These are phyloP conservation scores for Pharus latifolius DNA, from an alignment of 176 grass and related monocot genomes.

Conservation along the genomic window DNA sequence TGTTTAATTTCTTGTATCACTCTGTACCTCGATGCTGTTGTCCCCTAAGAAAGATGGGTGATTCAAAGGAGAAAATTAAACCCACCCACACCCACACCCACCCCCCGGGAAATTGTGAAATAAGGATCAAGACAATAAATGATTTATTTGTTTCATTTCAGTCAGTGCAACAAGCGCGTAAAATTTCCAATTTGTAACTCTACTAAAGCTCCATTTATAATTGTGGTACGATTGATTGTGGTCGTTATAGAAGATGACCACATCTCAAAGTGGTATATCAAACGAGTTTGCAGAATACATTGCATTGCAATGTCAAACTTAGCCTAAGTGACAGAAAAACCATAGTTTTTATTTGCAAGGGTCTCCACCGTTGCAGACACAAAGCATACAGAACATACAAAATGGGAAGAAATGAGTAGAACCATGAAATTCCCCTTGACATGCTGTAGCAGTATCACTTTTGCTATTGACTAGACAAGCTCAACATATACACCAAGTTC, in stretches of 20 bases:
- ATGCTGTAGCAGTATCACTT: neutral
- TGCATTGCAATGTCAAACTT: too few species aligned
- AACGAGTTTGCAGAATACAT: too few species aligned
- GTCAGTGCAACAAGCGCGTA: neutral
- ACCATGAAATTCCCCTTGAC: neutral
- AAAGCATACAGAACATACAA: neutral
- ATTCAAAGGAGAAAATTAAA: conserved; percentile 28
- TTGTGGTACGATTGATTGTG: too few species aligned
- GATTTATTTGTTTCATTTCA: conserved; percentile 1
- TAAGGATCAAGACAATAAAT: conserved; percentile 29
- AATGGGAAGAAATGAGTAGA: neutral
- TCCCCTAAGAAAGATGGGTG: conserved; percentile 11
- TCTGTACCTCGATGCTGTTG: neutral
- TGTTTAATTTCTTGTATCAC: neutral
- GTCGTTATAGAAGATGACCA: too few species aligned
- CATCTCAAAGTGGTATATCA: too few species aligned
- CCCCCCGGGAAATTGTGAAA: too few species aligned
- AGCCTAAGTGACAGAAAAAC: too few species aligned
- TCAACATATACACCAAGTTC: neutral
- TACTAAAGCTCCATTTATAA: too few species aligned
- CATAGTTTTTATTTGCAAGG: neutral
- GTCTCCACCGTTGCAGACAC: neutral
- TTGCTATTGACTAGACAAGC: neutral
- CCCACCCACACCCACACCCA: too few species aligned
- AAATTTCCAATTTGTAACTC: neutral